Conservation (phyloP, 495 filamentous ascomycete genomes). For the Penicillium nucicola region DNA sequence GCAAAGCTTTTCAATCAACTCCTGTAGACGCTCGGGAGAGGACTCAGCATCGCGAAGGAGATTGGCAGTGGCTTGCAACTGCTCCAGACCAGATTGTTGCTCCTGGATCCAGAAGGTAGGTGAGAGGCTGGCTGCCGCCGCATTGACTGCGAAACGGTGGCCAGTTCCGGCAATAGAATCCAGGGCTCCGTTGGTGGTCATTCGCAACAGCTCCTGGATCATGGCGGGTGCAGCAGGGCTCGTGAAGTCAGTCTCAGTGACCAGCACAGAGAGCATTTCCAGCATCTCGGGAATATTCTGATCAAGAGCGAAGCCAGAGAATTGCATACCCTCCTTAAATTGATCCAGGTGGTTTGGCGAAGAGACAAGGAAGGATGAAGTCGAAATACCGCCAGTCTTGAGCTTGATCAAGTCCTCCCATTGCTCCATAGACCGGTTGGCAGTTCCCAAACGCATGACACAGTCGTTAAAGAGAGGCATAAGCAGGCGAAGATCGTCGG, state of each 20-base stretch:
- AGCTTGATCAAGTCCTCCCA: conserved; percentile 93
- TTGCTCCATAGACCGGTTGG: conserved; percentile 84
- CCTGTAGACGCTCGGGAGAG: conserved; percentile 58
- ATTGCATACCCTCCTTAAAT: conserved; percentile 75
- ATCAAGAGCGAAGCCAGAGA: conserved; percentile 84
- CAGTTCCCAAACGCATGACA: conserved; percentile 88
- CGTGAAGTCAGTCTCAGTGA: conserved; percentile 86
- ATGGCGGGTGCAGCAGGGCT: conserved; percentile 73
- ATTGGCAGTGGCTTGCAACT: conserved; percentile 78
- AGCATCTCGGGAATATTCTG: conserved; percentile 88
- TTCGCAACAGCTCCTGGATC: conserved; percentile 81
- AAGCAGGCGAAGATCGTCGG: conserved; percentile 77
- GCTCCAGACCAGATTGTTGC: conserved; percentile 79
- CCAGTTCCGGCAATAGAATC: conserved; percentile 86
- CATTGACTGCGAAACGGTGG: conserved; percentile 77
- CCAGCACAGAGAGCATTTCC: conserved; percentile 71
- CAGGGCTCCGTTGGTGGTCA: conserved; percentile 82
- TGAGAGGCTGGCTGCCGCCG: conserved; percentile 76
- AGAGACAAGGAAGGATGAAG: conserved; percentile 72
- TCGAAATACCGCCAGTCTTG: conserved; percentile 88
- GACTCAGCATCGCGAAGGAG: conserved; percentile 54
- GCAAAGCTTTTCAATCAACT: conserved; percentile 82
- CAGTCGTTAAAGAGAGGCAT: conserved; percentile 91
- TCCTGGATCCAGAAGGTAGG: conserved; percentile 67
- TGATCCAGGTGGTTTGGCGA: conserved; percentile 66